Evolutionary conservation across 768 basidiomycete species (phyloP).

Genomic region (Butyriboletus loyo): DNA sequence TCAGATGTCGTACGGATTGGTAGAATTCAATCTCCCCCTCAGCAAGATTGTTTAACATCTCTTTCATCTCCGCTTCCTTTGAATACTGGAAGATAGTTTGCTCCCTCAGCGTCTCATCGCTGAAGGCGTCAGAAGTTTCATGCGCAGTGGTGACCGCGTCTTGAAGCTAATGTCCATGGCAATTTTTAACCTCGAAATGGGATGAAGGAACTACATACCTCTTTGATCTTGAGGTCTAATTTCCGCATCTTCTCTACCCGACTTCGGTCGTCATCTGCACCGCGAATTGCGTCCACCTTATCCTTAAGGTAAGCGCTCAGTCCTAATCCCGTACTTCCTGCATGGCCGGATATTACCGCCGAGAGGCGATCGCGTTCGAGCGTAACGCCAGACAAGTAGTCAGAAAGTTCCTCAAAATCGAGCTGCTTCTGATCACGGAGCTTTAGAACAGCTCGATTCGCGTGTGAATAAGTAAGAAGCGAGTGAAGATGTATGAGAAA

Average conservation of each 20-base stretch:
- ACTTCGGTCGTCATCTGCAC: slow-evolving; percentile 89
- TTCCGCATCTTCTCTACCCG: slow-evolving; percentile 93
- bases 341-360: slow-evolving; percentile 86
- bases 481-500: slow-evolving; percentile 90
- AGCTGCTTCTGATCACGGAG: slow-evolving; percentile 98
- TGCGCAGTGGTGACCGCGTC: slow-evolving; percentile 94
- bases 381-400: slow-evolving; percentile 91
- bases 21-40: slow-evolving; percentile 97
- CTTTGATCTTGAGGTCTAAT: slow-evolving; percentile 91
- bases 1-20: slow-evolving; percentile 57
- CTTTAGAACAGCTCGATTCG: slow-evolving; percentile 91
- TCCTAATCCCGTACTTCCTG: slow-evolving; percentile 79
- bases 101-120: slow-evolving; percentile 90
- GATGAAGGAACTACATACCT: slow-evolving; percentile 46
- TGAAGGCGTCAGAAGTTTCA: slow-evolving; percentile 95
- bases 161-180: slow-evolving; percentile 62
- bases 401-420: slow-evolving; percentile 95
- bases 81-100: slow-evolving; percentile 86
- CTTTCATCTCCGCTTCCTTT: slow-evolving; percentile 97
- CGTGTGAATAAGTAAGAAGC: slow-evolving; percentile 88
- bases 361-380: slow-evolving; percentile 90
- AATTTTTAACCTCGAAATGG: neutral
- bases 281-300: slow-evolving; percentile 85
- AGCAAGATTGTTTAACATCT: slow-evolving; percentile 83
- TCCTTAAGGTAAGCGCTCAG: slow-evolving; percentile 89